Conservation (phyloP, 2,329 filamentous ascomycete species). For the Blumeria hordei region DNA sequence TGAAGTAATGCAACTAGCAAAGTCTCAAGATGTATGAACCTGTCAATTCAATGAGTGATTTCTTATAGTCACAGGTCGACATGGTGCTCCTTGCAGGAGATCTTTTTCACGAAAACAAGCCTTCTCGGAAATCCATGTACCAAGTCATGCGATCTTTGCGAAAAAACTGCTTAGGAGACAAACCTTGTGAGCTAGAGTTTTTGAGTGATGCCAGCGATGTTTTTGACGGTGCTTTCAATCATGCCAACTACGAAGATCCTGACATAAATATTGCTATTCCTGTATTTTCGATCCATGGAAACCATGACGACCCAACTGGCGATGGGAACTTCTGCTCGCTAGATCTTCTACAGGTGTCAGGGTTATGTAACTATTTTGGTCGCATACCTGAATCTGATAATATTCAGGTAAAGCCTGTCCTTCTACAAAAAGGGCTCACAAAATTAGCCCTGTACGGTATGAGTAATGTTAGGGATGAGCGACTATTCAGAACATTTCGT, state of each 20-base stretch:
- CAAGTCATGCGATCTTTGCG: slow-evolving; percentile 90
- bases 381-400: slow-evolving; percentile 81
- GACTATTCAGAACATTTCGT: slow-evolving; percentile 77
- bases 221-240: slow-evolving; percentile 70
- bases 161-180: slow-evolving; percentile 84
- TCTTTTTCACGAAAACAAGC: slow-evolving; percentile 95
- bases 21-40: slow-evolving; percentile 45
- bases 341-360: slow-evolving; percentile 74
- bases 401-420: slow-evolving; percentile 71
- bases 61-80: slow-evolving; percentile 34
- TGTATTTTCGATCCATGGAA: slow-evolving; percentile 94
- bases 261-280: slow-evolving; percentile 95
- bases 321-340: slow-evolving; percentile 81
- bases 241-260: slow-evolving; percentile 93
- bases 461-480: slow-evolving; percentile 88
- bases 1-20: slow-evolving; percentile 77
- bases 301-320: slow-evolving; percentile 94
- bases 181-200: slow-evolving; percentile 85
- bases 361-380: slow-evolving; percentile 88
- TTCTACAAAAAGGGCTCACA: slow-evolving; percentile 80
- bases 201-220: slow-evolving; percentile 80
- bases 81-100: slow-evolving; percentile 93
- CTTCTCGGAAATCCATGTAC: slow-evolving; percentile 84
- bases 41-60: neutral
- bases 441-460: slow-evolving; percentile 85